Evolutionary conservation across 2,329 filamentous ascomycete species (phyloP).

Genomic region (Nakataea oryzae): DNA sequence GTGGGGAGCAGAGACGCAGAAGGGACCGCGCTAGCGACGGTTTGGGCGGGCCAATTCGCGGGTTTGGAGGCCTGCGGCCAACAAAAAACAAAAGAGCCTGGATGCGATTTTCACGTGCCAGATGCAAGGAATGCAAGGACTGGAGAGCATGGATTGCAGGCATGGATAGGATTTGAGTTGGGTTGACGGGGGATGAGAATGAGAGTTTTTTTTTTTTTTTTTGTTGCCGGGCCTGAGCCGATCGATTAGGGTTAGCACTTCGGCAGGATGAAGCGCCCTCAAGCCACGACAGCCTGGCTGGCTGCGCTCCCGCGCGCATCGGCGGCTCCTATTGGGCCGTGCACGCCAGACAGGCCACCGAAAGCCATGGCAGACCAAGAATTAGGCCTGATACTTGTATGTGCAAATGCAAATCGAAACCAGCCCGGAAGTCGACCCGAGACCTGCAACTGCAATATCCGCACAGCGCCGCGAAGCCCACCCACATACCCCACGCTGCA

Average conservation of each 20-base stretch:
- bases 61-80: no score
- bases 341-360: background rate
- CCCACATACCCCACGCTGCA: no score
- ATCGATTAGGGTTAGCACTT: background rate
- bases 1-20: background rate
- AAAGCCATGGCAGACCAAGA: background rate
- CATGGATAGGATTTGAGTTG: background rate
- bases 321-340: background rate
- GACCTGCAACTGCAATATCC: no score
- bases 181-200: no score
- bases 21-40: background rate
- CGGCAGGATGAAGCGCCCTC: background rate
- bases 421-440: background rate
- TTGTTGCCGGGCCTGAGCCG: background rate
- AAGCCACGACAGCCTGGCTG: background rate
- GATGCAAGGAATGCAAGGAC: no score
- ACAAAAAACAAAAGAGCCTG: background rate
- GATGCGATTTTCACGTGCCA: background rate
- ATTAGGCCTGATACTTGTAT: no score
- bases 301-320: background rate
- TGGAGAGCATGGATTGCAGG: background rate
- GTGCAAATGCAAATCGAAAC: background rate
- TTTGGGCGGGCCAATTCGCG: no score
- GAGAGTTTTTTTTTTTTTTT: background rate
- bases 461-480: no score